phyloP scores from a whole-genome alignment of 352 stramenopile genomes.

The Poterioochromonas sp. region DNA sequence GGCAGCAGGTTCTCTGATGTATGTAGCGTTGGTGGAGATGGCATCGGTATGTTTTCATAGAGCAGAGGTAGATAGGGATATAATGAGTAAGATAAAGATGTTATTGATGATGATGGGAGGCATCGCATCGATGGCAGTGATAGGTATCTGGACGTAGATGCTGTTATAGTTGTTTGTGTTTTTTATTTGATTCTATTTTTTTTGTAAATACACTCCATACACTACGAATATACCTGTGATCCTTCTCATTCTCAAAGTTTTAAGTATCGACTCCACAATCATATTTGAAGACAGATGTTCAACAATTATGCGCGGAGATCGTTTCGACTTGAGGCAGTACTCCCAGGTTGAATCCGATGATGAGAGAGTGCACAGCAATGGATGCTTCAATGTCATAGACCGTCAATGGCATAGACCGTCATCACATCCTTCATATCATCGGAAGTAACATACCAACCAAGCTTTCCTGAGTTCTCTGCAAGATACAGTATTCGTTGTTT shows the following conservation, averaged over 20 bases:
- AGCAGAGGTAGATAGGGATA: too few species aligned
- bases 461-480: too few species aligned
- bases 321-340: background rate
- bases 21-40: background rate
- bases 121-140: background rate
- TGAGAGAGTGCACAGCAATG: constrained; percentile 5
- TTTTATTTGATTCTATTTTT: too few species aligned
- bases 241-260: too few species aligned
- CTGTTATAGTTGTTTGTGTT: too few species aligned
- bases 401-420: background rate
- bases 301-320: too few species aligned
- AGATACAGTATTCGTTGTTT: too few species aligned
- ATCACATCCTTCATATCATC: background rate
- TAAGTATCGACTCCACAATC: too few species aligned
- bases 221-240: too few species aligned
- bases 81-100: background rate
- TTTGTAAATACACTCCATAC: too few species aligned
- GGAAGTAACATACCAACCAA: too few species aligned
- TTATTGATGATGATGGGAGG: background rate
- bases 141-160: background rate
- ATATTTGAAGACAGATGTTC: too few species aligned
- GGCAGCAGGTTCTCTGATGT: background rate
- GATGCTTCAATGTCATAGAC: constrained; percentile 1
- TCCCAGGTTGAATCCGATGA: constrained; percentile 5
- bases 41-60: background rate